Evolutionary conservation across 106 monocot species (phyloP).

Genomic region (Dendrobium chrysotoxum): DNA sequence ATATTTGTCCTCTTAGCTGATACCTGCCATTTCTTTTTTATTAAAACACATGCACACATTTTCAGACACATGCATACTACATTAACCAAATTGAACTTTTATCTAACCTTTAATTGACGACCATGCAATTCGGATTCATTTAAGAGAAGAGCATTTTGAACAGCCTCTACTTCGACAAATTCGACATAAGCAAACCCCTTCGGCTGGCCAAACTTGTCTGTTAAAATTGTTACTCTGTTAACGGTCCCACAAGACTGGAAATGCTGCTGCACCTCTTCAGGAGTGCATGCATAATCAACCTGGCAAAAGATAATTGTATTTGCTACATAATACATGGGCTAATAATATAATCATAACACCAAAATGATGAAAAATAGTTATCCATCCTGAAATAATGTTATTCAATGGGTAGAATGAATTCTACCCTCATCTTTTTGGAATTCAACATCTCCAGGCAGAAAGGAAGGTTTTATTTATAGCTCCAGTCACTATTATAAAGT

Average conservation of each 20-base stretch:
- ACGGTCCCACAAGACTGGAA: conserved; percentile 61
- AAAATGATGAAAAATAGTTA: background rate
- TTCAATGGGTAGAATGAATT: background rate
- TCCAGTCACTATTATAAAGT: background rate
- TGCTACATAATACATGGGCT: background rate
- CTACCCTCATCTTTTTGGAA: background rate
- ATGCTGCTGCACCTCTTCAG: conserved; percentile 58
- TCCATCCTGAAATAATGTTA: background rate
- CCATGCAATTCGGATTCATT: conserved; percentile 58
- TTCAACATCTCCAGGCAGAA: background rate
- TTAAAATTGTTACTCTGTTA: conserved; percentile 50
- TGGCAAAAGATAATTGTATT: conserved; percentile 4
- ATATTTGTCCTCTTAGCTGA: conserved; percentile 30
- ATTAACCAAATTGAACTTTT: background rate
- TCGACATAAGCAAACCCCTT: conserved; percentile 66
- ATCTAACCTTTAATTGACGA: conserved; percentile 46
- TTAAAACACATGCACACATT: background rate
- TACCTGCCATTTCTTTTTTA: conserved; percentile 4
- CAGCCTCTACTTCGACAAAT: conserved; percentile 60
- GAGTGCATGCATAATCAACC: conserved; percentile 57
- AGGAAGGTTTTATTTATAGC: background rate
- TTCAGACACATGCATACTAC: background rate
- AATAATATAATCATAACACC: background rate
- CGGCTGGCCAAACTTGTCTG: conserved; percentile 54
- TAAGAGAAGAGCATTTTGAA: conserved; percentile 47